These are phyloP conservation scores for Poterioochromonas sp. DNA, from an alignment of 352 stramenopile species.

Conservation along the genomic window DNA sequence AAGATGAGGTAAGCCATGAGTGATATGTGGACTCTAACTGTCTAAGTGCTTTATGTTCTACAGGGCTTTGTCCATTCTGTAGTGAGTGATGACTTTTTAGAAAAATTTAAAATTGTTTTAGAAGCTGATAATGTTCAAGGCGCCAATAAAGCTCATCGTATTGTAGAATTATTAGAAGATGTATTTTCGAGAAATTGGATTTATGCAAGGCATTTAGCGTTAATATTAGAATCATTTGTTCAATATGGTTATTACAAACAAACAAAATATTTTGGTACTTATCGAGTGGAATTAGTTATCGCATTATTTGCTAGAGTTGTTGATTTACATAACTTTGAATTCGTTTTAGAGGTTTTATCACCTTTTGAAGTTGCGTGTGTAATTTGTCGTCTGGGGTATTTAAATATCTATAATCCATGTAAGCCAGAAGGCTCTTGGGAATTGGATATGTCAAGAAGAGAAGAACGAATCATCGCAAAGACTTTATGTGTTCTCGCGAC, in stretches of 20 bases:
- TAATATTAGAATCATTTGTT: neutral
- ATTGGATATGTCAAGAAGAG: slow-evolving; percentile 16
- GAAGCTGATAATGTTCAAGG: neutral
- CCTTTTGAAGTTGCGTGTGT: slow-evolving; percentile 10
- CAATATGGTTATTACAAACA: neutral
- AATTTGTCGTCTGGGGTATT: neutral
- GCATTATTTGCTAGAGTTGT: slow-evolving; percentile 21
- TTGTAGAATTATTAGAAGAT: slow-evolving; percentile 3
- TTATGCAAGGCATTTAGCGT: neutral
- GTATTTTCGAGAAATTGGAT: neutral
- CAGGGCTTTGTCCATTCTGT: neutral
- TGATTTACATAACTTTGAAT: slow-evolving; percentile 30
- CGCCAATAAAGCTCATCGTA: neutral
- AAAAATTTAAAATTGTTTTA: neutral
- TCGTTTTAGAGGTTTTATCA: slow-evolving; percentile 16
- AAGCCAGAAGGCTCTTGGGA: slow-evolving; percentile 21
- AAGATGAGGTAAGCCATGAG: too few relatives aligned
- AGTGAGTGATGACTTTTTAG: neutral
- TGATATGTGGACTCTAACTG: too few relatives aligned
- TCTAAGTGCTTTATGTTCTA: too few relatives aligned
- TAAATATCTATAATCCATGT: slow-evolving; percentile 26
- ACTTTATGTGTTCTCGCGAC: neutral
- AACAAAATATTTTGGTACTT: neutral
- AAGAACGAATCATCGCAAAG: slow-evolving; percentile 24
- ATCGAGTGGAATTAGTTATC: slow-evolving; percentile 17